Evolutionary conservation across 768 basidiomycete genomes (phyloP), one percentile per base, ranked within the genome.

Genomic region (Boletales sp.): DNA sequence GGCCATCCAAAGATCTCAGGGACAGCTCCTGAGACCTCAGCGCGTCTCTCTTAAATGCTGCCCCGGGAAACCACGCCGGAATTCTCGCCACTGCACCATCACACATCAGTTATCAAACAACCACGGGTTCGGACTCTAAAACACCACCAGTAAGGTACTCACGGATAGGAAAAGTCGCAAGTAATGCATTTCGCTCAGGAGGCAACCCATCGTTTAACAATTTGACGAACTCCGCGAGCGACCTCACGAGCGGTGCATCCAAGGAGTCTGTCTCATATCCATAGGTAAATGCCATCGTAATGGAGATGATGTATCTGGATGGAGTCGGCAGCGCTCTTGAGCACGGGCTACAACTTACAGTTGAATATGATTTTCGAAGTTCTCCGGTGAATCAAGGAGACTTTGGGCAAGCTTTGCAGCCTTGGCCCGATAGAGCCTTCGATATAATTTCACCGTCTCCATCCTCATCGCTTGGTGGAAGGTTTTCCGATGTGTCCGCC

Each of bases 251-350:
- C 2, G 62, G 65, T 8, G 53, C 59, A 9, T 69, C 54, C 52
- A 66, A 41, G 5, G 64, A 65, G 38, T 57, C 42, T 14, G 36
- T 54, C 43, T 68, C 56, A 11, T 66, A 66, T 32, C 64, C 64
- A 40, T 66, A 68, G 2, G 67, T 68, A 40, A 57, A 52, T 4
- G 51, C 48, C 66, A 66, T 68, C 2, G 65, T 68, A 32, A 68
- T 62, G 18, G 66, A 68, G 32, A 64, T 46, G 34, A 68, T 60
- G 17, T 68, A 66, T 31, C 67, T 68, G 17, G 3, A 30, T 7
- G 34, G 36, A 13, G 17, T 53, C 47, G 45, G 36, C 31, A 24
- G 29, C 21, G 14, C 24, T 24, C 36, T 15, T 11, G 14, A 38
- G 43, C 24, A 42, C 5, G 19, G 47, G 37, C 4, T 8, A n/a